phyloP scores from a whole-genome alignment of 2,329 filamentous ascomycete species.

The Botrytis paeoniae region DNA sequence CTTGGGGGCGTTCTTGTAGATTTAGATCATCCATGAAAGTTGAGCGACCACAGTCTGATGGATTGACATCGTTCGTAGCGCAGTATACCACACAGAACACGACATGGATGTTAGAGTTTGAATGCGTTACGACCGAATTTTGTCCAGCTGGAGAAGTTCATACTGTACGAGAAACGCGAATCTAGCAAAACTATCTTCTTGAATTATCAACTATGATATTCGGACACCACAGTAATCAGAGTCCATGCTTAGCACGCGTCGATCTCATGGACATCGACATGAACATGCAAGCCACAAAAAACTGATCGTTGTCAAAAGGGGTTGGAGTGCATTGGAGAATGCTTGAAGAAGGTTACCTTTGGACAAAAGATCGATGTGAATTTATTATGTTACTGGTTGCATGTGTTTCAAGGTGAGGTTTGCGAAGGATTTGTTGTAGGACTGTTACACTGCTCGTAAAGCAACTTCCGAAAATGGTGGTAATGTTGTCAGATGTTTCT shows the following conservation, averaged over 20 bases:
- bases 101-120: background rate
- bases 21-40: background rate
- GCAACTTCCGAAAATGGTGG: background rate
- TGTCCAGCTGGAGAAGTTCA: background rate
- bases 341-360: background rate
- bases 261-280: background rate
- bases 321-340: background rate
- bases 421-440: slow-evolving; percentile 2
- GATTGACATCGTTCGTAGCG: background rate
- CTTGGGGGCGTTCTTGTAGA: background rate
- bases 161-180: background rate
- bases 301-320: background rate
- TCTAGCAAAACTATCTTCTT: background rate
- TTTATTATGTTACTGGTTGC: background rate
- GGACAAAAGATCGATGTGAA: background rate
- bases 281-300: background rate
- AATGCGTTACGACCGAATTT: background rate
- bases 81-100: background rate
- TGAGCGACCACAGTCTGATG: background rate
- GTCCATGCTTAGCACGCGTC: background rate
- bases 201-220: background rate
- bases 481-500: background rate
- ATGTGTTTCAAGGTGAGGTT: slow-evolving; percentile 4
- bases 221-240: background rate
- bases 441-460: background rate